Evolutionary conservation across 129 eudicot species (phyloP).

Genomic region (Oenanthe sinensis): DNA sequence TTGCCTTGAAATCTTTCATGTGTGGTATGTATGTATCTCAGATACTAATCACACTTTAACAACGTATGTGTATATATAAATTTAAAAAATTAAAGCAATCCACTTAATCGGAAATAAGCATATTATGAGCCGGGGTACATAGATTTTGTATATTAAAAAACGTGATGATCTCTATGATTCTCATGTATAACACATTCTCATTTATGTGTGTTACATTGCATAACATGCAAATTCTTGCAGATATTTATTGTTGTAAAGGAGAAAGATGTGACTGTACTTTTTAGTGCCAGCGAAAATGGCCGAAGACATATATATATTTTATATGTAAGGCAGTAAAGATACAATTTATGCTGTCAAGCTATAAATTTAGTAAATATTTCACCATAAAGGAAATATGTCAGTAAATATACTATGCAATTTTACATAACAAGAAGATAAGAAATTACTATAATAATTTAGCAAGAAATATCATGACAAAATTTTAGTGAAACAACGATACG

Average conservation of each 20-base stretch:
- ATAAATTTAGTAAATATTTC: neutral
- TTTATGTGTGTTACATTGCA: neutral
- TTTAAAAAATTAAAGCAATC: no score
- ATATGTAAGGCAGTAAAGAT: neutral
- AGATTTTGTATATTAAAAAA: no score
- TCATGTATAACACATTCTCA: no score
- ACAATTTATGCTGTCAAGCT: neutral
- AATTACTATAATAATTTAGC: neutral
- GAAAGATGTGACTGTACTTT: neutral
- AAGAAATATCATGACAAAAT: neutral
- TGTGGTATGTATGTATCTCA: no score
- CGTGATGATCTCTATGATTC: neutral
- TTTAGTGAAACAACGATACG: neutral
- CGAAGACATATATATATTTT: neutral
- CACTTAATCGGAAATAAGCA: no score
- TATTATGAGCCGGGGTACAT: no score
- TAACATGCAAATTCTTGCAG: neutral
- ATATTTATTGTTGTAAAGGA: neutral
- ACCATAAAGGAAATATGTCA: neutral
- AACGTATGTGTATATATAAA: no score
- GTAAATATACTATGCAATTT: neutral
- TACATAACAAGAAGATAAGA: neutral
- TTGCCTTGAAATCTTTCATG: no score
- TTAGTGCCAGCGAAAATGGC: neutral
- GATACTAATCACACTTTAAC: no score